phyloP scores from a whole-genome alignment of 2,329 filamentous ascomycete species.

The Colletotrichum spaethianum region DNA sequence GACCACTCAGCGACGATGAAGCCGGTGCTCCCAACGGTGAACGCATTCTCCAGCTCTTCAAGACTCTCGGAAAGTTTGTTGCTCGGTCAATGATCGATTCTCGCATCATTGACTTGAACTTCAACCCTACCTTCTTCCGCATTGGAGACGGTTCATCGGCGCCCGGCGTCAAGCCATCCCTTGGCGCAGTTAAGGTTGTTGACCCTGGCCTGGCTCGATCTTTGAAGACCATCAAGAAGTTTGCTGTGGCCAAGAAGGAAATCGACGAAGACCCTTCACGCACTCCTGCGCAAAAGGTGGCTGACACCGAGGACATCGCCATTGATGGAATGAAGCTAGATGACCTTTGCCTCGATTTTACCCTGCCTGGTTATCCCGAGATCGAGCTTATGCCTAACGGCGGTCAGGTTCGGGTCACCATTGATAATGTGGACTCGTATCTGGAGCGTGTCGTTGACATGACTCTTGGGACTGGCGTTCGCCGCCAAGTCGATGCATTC shows the following conservation, averaged over 20 bases:
- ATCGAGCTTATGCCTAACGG: conserved; percentile 88
- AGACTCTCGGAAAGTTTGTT: conserved; percentile 95
- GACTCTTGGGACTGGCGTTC: conserved; percentile 91
- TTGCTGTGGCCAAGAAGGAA: conserved; percentile 84
- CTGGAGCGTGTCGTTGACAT: conserved; percentile 92
- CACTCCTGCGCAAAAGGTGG: conserved; percentile 78
- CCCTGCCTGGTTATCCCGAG: conserved; percentile 88
- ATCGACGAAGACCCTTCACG: conserved; percentile 81
- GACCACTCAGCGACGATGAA: conserved; percentile 87
- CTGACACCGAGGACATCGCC: conserved; percentile 77
- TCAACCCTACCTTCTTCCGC: conserved; percentile 98
- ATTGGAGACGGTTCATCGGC: conserved; percentile 79
- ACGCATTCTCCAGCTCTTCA: conserved; percentile 90
- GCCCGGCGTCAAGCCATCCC: conserved; percentile 79
- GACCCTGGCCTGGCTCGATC: conserved; percentile 90
- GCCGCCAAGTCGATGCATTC: conserved; percentile 92
- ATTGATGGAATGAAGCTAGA: conserved; percentile 86
- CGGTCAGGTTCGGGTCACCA: conserved; percentile 81
- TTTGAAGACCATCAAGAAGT: conserved; percentile 88
- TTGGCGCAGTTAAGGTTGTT: conserved; percentile 91
- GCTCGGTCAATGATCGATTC: conserved; percentile 98
- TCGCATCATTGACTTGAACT: conserved; percentile 95
- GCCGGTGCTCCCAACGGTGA: conserved; percentile 83
- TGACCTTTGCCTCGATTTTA: conserved; percentile 94
- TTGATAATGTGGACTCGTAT: conserved; percentile 92